phyloP scores from a whole-genome alignment of 345 rosid genomes.

The Eucalyptus pauciflora region DNA sequence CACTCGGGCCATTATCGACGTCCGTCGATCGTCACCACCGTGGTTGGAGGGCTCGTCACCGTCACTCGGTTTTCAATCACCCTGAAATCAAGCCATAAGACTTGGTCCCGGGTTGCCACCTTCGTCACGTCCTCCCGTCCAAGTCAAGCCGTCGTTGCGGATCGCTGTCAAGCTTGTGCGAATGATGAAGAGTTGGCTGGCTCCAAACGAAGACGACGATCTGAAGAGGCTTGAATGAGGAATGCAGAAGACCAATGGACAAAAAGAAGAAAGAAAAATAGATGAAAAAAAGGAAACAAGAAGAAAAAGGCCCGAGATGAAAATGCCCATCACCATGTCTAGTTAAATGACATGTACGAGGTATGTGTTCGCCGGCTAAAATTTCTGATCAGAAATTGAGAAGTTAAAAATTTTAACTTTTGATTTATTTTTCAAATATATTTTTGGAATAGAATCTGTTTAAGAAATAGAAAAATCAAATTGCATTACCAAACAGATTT shows the following conservation, averaged over 20 bases:
- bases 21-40: background rate
- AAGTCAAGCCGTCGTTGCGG: background rate
- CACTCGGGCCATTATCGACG: background rate
- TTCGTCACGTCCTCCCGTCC: background rate
- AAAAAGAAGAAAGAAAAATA: no score
- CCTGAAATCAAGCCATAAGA: background rate
- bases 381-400: no score
- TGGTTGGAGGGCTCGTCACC: background rate
- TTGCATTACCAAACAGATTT: no score
- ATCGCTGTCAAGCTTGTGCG: background rate
- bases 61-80: background rate
- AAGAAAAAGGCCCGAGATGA: background rate
- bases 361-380: background rate
- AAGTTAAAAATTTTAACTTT: no score
- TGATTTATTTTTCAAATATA: no score
- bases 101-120: background rate
- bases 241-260: no score
- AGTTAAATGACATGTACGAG: no score
- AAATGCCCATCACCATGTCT: background rate
- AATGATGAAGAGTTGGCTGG: background rate
- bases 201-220: background rate
- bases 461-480: no score
- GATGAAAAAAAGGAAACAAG: no score
- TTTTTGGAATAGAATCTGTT: no score
- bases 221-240: background rate